Base-by-base conservation (phyloP, 2,329 filamentous ascomycete genomes). In the Aureobasidium zeae region DNA sequence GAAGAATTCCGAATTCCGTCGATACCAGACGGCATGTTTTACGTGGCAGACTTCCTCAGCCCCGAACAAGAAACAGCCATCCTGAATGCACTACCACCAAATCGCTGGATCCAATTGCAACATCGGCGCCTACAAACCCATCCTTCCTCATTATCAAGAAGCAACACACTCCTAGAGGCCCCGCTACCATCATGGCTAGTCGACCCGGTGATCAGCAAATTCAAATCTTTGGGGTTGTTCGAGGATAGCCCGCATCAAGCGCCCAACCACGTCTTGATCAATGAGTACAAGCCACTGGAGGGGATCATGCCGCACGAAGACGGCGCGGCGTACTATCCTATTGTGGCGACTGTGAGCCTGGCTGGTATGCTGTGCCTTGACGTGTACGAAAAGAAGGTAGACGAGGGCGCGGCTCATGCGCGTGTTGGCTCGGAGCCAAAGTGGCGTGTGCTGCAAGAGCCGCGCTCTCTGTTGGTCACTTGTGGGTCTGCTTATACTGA, bases 291-390 rank as follows among this genome's bases (percentile, higher is more conserved):
- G 1, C 78, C 85, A 0, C 86, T 85, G 2, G 77, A 94, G 50
- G 89, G 89, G n/a, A 96, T 96, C 52, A 94, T 95, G 85, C 81
- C 88, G 34, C 89, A 96, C 61, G 91, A 95, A 70, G 89, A 98
- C 61, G 91, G 89, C 2, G 67, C 75, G 7, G 86, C 89, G 8
- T 98, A 98, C 59, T 75, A 83, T 57, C 83, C 83, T 1, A 78
- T 93, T 11, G 89, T 95, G 10, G 91, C 86, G 51, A 96, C 91
- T 2, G 81, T 96, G 50, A 94, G 86, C 64, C 67, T 98, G 6
- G 86, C 86, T 0, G 77, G 77, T 8, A 77, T 77, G 35, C 68
- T 94, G 7, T 86, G 89, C 46, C 69, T 96, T 39, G 81, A 94
- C 53, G 68, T 96, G 11, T 79, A 83, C 4, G 49, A 52, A 20